Evolutionary conservation across 257 asterid species (phyloP).

Genomic region (Nicotiana sylvestris): DNA sequence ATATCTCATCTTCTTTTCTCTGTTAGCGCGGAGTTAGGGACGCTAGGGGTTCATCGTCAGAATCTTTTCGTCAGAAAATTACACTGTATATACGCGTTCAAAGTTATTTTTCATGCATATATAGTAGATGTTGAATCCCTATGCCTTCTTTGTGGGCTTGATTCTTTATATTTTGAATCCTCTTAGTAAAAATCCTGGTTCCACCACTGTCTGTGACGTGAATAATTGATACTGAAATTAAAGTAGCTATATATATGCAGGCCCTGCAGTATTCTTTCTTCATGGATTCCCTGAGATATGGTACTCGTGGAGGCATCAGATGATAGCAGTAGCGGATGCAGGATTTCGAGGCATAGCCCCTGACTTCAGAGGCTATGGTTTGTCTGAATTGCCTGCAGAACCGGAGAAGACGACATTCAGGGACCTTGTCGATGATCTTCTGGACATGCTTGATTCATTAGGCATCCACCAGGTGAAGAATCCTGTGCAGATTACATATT

Average conservation of each 20-base stretch:
- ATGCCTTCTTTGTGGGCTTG: too few relatives aligned
- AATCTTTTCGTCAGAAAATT: too few relatives aligned
- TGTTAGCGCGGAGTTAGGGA: too few relatives aligned
- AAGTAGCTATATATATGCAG: neutral
- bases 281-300: conserved; percentile 54
- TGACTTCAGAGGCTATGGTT: conserved; percentile 58
- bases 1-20: neutral
- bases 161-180: too few relatives aligned
- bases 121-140: too few relatives aligned
- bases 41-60: too few relatives aligned
- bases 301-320: conserved; percentile 55
- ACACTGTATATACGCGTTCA: too few relatives aligned
- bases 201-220: neutral
- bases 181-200: too few relatives aligned
- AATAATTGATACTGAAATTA: neutral
- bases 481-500: neutral
- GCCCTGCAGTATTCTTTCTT: conserved; percentile 32
- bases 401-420: conserved; percentile 34
- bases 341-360: conserved; percentile 49
- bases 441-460: conserved; percentile 42
- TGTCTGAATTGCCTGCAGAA: conserved; percentile 38
- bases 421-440: conserved; percentile 41
- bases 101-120: too few relatives aligned
- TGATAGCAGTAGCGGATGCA: conserved; percentile 33
- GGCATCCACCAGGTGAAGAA: conserved; percentile 11